Conservation (phyloP, 768 basidiomycete genomes). For the Cyclocybe cylindracea region DNA sequence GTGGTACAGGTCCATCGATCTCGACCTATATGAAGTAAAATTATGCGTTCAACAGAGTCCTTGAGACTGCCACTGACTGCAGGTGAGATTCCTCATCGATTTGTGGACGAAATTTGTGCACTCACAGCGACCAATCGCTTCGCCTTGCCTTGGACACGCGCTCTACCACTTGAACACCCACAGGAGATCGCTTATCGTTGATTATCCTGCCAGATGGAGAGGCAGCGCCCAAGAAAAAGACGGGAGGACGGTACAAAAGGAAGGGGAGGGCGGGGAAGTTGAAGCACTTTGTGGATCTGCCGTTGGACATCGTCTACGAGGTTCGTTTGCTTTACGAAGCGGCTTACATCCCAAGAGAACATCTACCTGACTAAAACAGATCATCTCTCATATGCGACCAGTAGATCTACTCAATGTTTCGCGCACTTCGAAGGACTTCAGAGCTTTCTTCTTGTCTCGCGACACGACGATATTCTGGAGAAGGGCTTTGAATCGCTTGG, state of each 20-base stretch:
- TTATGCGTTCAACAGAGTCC: no score
- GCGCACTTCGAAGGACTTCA: background rate
- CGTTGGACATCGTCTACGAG: constrained; percentile 9
- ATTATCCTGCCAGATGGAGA: constrained; percentile 44
- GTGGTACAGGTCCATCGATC: no score
- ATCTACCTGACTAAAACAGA: no score
- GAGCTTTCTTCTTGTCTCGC: background rate
- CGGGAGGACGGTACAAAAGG: background rate
- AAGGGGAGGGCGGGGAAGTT: background rate
- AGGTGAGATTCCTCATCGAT: no score
- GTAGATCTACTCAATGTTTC: background rate
- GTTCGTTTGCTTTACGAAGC: no score
- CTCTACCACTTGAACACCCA: no score
- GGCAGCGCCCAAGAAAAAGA: background rate
- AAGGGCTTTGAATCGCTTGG: background rate
- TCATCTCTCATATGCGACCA: background rate
- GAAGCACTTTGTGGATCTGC: constrained; percentile 8
- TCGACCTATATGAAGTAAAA: no score
- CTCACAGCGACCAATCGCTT: no score
- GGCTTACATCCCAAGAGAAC: no score
- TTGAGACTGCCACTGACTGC: no score
- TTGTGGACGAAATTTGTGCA: no score
- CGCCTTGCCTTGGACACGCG: no score
- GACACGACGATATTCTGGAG: background rate
- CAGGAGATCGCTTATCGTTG: constrained; percentile 22